Percentiles rank a stretch among this genome's conserved stretches.
These are phyloP conservation scores for Nannizziopsis arthrosporioides DNA, from an alignment of 2,329 filamentous ascomycete species.

Conservation along the genomic window DNA sequence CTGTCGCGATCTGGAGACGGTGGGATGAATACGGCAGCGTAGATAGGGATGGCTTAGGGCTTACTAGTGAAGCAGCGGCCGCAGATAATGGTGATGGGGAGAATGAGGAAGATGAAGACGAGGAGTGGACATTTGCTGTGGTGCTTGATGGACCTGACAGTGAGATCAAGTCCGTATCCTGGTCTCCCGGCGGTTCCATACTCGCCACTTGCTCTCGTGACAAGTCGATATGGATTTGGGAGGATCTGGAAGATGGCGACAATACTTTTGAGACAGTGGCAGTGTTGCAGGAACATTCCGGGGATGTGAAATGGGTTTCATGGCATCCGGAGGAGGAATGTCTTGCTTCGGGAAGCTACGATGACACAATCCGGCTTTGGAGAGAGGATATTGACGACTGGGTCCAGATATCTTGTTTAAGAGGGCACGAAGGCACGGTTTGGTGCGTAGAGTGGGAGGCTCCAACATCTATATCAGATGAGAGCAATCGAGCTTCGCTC, in stretches of 20 bases:
- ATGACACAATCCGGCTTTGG: conserved; percentile 82
- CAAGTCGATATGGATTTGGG: conserved; percentile 97
- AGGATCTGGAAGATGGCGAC: conserved; percentile 72
- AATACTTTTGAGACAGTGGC: conserved; percentile 97
- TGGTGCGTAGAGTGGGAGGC: conserved; percentile 67
- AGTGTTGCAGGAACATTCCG: conserved; percentile 85
- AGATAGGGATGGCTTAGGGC: conserved; percentile 17
- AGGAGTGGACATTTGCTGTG: conserved; percentile 86
- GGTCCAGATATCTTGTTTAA: conserved; percentile 73
- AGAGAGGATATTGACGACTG: conserved; percentile 87
- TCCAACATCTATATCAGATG: not conserved
- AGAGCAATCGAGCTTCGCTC: not conserved
- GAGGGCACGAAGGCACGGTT: conserved; percentile 73
- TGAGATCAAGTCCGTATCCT: conserved; percentile 76
- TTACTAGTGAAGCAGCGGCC: conserved; percentile 23
- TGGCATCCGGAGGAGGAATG: conserved; percentile 79
- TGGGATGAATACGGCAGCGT: conserved; percentile 38
- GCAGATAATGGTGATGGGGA: conserved; percentile 31
- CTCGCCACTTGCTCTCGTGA: conserved; percentile 86
- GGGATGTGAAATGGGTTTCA: conserved; percentile 84
- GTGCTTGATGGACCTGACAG: conserved; percentile 91
- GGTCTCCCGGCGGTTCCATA: conserved; percentile 54
- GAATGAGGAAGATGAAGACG: conserved; percentile 49
- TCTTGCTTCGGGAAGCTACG: conserved; percentile 84
- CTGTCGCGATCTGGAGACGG: conserved; percentile 71